Evolutionary conservation across 179 eudicot genomes (phyloP).

Genomic region (Actinidia polygama): DNA sequence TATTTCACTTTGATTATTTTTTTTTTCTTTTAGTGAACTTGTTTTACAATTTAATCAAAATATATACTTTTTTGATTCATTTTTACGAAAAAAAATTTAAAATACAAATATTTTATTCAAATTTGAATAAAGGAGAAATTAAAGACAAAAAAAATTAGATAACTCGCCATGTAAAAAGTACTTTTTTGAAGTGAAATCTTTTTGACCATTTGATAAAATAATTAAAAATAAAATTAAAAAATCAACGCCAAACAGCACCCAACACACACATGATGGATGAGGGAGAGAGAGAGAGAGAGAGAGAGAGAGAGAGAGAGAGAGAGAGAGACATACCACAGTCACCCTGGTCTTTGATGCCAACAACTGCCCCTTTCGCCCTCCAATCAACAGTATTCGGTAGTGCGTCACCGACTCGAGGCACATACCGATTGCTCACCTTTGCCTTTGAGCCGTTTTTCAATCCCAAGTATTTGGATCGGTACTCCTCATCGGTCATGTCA

Average conservation of each 20-base stretch:
- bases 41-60: background rate
- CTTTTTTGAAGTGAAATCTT: no score
- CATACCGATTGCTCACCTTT: slow-evolving; percentile 35
- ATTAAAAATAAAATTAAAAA: background rate
- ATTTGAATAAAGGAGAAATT: no score
- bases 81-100: no score
- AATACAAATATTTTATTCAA: no score
- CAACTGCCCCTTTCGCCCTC: slow-evolving; percentile 27
- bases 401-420: slow-evolving; percentile 10
- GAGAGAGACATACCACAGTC: slow-evolving; percentile 12
- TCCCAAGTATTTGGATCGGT: slow-evolving; percentile 37
- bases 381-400: slow-evolving; percentile 28
- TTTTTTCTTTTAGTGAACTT: background rate
- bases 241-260: background rate
- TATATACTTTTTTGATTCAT: background rate
- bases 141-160: no score
- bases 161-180: no score
- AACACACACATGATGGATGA: background rate
- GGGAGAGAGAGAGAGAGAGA: background rate
- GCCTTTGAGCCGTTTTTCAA: slow-evolving; percentile 21
- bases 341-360: slow-evolving; percentile 24
- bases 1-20: background rate
- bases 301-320: background rate
- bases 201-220: background rate
- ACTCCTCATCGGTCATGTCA: slow-evolving; percentile 61